These are phyloP conservation scores for Candida pseudoviswanathii DNA, from an alignment of 1,139 yeast species.

Conservation along the genomic window DNA sequence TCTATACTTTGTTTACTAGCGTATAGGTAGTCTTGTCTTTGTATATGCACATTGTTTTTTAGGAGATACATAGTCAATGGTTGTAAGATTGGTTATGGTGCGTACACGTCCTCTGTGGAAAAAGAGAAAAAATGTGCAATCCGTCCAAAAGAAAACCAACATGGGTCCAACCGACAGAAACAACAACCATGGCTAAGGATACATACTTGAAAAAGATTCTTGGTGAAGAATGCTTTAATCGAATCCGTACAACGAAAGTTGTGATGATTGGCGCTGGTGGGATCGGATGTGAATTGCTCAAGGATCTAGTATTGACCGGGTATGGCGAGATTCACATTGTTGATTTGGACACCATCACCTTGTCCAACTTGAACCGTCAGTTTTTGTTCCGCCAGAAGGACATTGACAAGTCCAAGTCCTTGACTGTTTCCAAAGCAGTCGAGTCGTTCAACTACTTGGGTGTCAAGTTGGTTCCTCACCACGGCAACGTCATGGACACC, in stretches of 20 bases:
- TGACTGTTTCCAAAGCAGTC: conserved; percentile 84
- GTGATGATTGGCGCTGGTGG: conserved; percentile 98
- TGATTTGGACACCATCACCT: conserved; percentile 91
- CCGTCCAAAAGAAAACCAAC: neutral
- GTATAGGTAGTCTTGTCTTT: conserved; percentile 35
- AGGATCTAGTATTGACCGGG: conserved; percentile 80
- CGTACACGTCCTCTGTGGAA: no score
- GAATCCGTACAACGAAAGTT: conserved; percentile 54
- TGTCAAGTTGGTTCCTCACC: conserved; percentile 74
- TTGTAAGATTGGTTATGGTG: no score
- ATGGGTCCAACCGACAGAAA: neutral
- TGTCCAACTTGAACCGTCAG: conserved; percentile 90
- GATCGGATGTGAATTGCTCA: conserved; percentile 94
- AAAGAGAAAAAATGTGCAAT: neutral
- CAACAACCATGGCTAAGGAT: conserved; percentile 38
- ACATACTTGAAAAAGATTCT: conserved; percentile 46
- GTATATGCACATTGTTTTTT: neutral
- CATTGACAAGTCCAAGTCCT: conserved; percentile 81
- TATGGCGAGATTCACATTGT: conserved; percentile 90
- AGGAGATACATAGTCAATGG: no score
- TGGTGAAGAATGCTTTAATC: conserved; percentile 37
- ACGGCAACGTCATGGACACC: conserved; percentile 86
- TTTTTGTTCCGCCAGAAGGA: conserved; percentile 86
- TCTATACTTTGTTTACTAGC: conserved; percentile 67
- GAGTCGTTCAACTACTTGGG: conserved; percentile 68